Percentiles rank a stretch among this genome's conserved stretches.
Conservation (phyloP, 192 early-diverging fungal species). For the Borealophlyctis nickersoniae region DNA sequence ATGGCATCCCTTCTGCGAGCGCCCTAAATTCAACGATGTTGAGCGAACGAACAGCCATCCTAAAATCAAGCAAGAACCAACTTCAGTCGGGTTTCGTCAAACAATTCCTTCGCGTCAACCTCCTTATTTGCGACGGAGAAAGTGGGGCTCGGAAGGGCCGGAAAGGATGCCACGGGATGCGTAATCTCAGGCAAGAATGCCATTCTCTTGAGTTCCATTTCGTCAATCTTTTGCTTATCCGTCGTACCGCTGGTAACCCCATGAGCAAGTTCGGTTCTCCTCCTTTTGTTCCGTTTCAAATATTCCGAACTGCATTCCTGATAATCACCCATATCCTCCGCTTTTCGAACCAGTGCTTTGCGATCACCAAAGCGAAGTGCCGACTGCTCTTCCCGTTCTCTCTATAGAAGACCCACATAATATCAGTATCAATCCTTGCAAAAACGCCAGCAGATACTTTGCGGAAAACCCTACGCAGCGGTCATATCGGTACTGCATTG, state of each 20-base stretch:
- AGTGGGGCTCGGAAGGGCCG: slow-evolving; percentile 4
- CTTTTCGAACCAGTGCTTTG: slow-evolving; percentile 47
- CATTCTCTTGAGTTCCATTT: slow-evolving; percentile 19
- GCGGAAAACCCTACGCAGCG: slow-evolving; percentile 44
- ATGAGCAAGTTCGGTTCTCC: slow-evolving; percentile 14
- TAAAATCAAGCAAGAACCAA: background rate
- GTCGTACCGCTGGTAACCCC: slow-evolving; percentile 4
- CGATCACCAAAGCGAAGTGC: slow-evolving; percentile 56
- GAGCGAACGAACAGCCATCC: too few species aligned
- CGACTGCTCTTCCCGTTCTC: slow-evolving; percentile 38
- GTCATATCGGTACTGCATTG: slow-evolving; percentile 49
- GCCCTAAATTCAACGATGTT: too few species aligned
- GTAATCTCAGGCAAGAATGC: slow-evolving; percentile 20
- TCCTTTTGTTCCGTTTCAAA: slow-evolving; percentile 31
- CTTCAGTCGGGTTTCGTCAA: slow-evolving; percentile 12
- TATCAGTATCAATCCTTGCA: too few species aligned
- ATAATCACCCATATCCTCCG: slow-evolving; percentile 60
- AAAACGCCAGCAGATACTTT: too few species aligned
- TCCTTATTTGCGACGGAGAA: background rate
- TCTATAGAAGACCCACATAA: slow-evolving; percentile 10
- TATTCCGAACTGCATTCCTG: slow-evolving; percentile 8
- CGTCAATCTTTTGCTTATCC: slow-evolving; percentile 42
- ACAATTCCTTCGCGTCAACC: slow-evolving; percentile 10
- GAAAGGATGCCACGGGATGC: slow-evolving; percentile 21
- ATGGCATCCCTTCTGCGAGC: slow-evolving; percentile 5